These are phyloP conservation scores for Climacium dendroides DNA, from an alignment of 225 moss, liverwort and hornwort genomes.

Conservation along the genomic window DNA sequence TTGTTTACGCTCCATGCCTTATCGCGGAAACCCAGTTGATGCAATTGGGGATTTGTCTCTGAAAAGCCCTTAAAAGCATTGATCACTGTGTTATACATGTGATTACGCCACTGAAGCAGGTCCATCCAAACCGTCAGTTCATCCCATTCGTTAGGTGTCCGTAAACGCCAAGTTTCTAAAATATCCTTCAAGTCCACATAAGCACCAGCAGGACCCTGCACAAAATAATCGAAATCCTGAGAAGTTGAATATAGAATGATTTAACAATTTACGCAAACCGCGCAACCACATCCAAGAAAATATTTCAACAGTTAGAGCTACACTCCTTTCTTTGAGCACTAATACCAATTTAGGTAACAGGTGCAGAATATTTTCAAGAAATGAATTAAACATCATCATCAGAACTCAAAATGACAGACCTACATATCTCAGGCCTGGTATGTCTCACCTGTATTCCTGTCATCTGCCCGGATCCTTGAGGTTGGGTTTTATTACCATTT, in stretches of 20 bases:
- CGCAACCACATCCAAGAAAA: background rate
- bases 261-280: background rate
- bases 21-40: slow-evolving; percentile 93
- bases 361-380: background rate
- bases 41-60: slow-evolving; percentile 92
- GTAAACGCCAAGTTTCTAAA: slow-evolving; percentile 91
- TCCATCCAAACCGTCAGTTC: slow-evolving; percentile 96
- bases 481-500: slow-evolving; percentile 85
- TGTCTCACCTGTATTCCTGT: slow-evolving; percentile 54
- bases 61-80: slow-evolving; percentile 80
- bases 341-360: background rate
- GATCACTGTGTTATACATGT: slow-evolving; percentile 97
- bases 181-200: slow-evolving; percentile 97
- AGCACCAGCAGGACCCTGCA: slow-evolving; percentile 72
- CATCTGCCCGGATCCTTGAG: slow-evolving; percentile 68
- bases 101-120: slow-evolving; percentile 90
- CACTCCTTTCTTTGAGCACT: background rate
- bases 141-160: slow-evolving; percentile 99
- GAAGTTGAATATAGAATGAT: background rate
- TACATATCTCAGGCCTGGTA: background rate
- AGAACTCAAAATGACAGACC: background rate
- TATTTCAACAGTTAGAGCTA: background rate
- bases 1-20: slow-evolving; percentile 99
- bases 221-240: background rate
- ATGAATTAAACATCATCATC: background rate